Percentiles rank a stretch among this genome's conserved stretches.
These are phyloP conservation scores for Candida taoyuanica DNA, from an alignment of 805 yeast genomes.

Conservation along the genomic window DNA sequence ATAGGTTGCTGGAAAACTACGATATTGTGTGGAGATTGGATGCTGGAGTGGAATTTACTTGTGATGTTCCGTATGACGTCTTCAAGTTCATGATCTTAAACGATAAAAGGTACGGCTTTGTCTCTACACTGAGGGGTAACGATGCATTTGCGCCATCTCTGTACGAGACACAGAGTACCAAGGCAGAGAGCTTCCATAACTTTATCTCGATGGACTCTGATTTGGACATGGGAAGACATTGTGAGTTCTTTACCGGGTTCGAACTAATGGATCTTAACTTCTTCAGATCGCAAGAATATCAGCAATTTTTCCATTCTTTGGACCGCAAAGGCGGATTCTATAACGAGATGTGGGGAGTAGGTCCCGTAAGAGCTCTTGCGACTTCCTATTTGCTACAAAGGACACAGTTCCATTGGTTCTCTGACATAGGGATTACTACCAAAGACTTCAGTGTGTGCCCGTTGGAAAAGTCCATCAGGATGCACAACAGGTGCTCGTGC, in stretches of 20 bases:
- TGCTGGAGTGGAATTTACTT: slow-evolving; percentile 52
- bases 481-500: slow-evolving; percentile 64
- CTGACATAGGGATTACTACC: slow-evolving; percentile 62
- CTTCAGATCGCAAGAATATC: slow-evolving; percentile 52
- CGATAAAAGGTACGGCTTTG: slow-evolving; percentile 58
- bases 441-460: slow-evolving; percentile 69
- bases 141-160: slow-evolving; percentile 51
- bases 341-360: slow-evolving; percentile 87
- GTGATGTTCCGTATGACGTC: slow-evolving; percentile 63
- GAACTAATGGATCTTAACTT: slow-evolving; percentile 67
- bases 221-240: slow-evolving; percentile 36
- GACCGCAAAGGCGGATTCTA: slow-evolving; percentile 72
- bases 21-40: slow-evolving; percentile 73
- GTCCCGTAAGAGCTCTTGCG: slow-evolving; percentile 74
- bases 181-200: slow-evolving; percentile 42
- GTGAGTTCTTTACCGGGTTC: slow-evolving; percentile 76
- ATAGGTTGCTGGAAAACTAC: slow-evolving; percentile 50
- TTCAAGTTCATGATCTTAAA: slow-evolving; percentile 52
- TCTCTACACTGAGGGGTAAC: slow-evolving; percentile 50
- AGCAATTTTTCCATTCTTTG: slow-evolving; percentile 50
- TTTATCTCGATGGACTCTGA: slow-evolving; percentile 50
- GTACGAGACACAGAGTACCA: slow-evolving; percentile 47
- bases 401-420: slow-evolving; percentile 60
- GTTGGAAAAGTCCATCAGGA: slow-evolving; percentile 53
- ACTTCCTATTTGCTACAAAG: slow-evolving; percentile 51